Evolutionary conservation across 129 eudicot genomes (phyloP).

Genomic region (Kitagawia praeruptora): DNA sequence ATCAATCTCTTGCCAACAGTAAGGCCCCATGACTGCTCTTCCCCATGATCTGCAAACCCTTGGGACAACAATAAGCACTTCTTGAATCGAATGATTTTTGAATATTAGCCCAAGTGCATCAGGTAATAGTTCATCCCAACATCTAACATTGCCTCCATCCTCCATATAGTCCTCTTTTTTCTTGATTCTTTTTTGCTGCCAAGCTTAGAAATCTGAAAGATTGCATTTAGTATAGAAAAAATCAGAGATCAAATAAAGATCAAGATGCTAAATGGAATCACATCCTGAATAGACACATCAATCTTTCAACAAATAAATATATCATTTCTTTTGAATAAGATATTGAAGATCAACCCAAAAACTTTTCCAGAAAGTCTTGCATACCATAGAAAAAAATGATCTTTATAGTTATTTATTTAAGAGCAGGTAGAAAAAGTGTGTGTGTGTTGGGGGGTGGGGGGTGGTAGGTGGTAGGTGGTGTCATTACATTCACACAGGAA

Average conservation of each 20-base stretch:
- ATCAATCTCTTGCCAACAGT: conserved; percentile 63
- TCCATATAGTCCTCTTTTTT: conserved; percentile 21
- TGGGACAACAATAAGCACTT: conserved; percentile 39
- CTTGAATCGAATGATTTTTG: conserved; percentile 31
- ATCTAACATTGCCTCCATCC: conserved; percentile 20
- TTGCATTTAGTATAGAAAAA: background rate
- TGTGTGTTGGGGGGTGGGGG: background rate
- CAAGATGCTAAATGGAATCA: conserved; percentile 4
- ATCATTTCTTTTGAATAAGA: background rate
- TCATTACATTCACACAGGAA: conserved; percentile 2
- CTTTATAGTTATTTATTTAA: background rate
- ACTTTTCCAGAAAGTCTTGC: background rate
- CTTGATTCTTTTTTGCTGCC: conserved; percentile 5
- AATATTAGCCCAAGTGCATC: conserved; percentile 49
- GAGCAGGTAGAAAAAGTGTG: background rate
- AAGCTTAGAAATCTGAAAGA: background rate
- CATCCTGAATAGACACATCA: background rate
- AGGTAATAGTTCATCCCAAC: conserved; percentile 49
- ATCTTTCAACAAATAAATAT: background rate
- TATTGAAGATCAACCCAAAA: background rate
- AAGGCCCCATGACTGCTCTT: conserved; percentile 40
- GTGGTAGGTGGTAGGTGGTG: conserved; percentile 8
- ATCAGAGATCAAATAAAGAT: background rate
- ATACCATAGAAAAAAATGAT: background rate
- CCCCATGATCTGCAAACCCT: conserved; percentile 50